Evolutionary conservation across 306 rosid species (phyloP), one percentile per base, ranked within the genome.

Genomic region (Carpinus fangiana): DNA sequence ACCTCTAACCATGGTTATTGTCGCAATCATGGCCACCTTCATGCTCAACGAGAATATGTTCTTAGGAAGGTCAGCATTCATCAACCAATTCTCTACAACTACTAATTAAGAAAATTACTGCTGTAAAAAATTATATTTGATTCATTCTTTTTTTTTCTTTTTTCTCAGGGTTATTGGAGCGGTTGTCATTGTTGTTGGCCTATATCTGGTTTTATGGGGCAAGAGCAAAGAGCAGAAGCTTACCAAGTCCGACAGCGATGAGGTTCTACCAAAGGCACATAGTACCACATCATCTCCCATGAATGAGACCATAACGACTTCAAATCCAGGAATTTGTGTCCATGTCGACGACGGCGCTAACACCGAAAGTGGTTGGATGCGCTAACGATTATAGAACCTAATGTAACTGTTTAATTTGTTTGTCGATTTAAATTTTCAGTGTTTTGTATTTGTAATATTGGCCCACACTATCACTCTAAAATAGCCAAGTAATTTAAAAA

Each of bases 191-290:
- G 80, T 85, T 59, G 75, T 55, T 60, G 91, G 91, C 46, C 84
- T 88, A 11, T 88, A 88, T 73, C 31, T 85, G 81, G 89, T 85
- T 54, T 38, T 88, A 46, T 88, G 91, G 91, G 91, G 91, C 12
- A 83, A 88, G 61, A 81, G 84, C 67, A 85, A 88, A 74, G 91
- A 85, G 62, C 59, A 12, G 2, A 12, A 23, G 4, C 62, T 17
- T 36, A 72, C 78, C 17, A 70, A 73, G 12, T 21, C 56, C 21
- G 71, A 21, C 16, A 8, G 23, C n/a, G 72, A 73, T 31, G 72
- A 45, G 50, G 53, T 60, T 31, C n/a, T 73, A 41, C 47, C 73
- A 52, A 20, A 31, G 0, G 2, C 34, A 2, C 34, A 31, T 31
- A 23, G 26, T 23, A 31, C 34, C 1, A 31, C 34, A 1, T 1